Base-by-base conservation (phyloP, 2,329 filamentous ascomycete species). In the Microcyclosporella mali region DNA sequence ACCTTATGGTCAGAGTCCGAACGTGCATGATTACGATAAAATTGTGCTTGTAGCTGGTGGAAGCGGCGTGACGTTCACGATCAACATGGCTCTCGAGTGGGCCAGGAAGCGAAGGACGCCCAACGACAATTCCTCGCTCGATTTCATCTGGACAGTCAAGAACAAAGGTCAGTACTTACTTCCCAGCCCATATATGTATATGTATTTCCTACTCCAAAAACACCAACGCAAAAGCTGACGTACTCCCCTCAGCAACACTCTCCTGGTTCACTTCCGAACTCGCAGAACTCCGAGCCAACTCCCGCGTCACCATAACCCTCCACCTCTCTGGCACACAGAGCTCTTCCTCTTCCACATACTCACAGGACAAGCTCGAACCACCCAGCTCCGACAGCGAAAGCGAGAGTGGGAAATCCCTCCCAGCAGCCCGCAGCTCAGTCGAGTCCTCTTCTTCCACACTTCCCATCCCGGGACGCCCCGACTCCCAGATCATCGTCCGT, bases 41-140 rank as follows among this genome's bases (percentile, higher is more conserved):
- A 66, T 80, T 2, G 61, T 81, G 2, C 59, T 82, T 1, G 58
- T 82, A 4, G 75, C 78, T n/a, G 78, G 78, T 10, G 75, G 75
- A 15, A 79, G 75, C 38, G 79, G 79, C 1, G 73, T 71, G 12
- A 77, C 75, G 0, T 81, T 77, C 49, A 75, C 71, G 0, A 58
- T 78, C 16, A 76, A 77, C 2, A 57, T 78, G 9, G 75, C 79
- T 37, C 62, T 80, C 16, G 61, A 78, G 2, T 65, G 68, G 49
- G 41, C 45, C 2, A 44, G 51, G 31, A 49, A 41, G 28, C 32
- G 33, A 52, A 66, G n/a, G 8, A 48, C 37, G 62, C 63, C 12
- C 55, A 63, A 4, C 70, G 68, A 47, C 6, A 76, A 72, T 0
- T 67, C 73, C 33, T 66, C 68, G 30, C 62, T 79, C 21, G 70